These are phyloP conservation scores for Nigrospora oryzae DNA, from an alignment of 2,329 filamentous ascomycete genomes.

Conservation along the genomic window DNA sequence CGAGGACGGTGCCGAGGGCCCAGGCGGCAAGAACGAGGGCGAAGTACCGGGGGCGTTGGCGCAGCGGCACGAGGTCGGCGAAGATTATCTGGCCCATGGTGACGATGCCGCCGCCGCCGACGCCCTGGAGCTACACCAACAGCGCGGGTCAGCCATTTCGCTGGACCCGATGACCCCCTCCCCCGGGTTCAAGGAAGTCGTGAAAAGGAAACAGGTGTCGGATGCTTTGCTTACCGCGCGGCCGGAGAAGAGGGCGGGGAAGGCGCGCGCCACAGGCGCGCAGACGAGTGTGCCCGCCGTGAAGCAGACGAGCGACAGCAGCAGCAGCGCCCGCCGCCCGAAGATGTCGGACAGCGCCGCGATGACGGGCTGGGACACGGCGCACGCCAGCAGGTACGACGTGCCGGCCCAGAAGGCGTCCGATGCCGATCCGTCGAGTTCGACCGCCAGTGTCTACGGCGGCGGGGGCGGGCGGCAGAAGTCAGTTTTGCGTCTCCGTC, in stretches of 20 bases:
- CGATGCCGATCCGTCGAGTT: constrained; percentile 23
- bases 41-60: constrained; percentile 9
- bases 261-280: constrained; percentile 2
- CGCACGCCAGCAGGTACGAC: constrained; percentile 33
- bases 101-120: constrained; percentile 8
- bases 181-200: too few relatives aligned
- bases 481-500: neutral
- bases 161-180: too few relatives aligned
- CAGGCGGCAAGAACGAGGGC: constrained; percentile 4
- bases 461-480: neutral
- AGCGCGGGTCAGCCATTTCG: too few relatives aligned
- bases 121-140: constrained; percentile 1
- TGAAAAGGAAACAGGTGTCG: too few relatives aligned
- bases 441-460: constrained; percentile 19
- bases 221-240: neutral
- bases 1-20: constrained; percentile 8
- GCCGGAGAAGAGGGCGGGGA: constrained; percentile 3
- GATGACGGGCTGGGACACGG: constrained; percentile 32
- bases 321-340: constrained; percentile 33
- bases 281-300: constrained; percentile 23
- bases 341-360: constrained; percentile 35
- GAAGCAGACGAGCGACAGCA: constrained; percentile 32
- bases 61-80: constrained; percentile 8
- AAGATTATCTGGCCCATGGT: constrained; percentile 6
- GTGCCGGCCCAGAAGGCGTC: constrained; percentile 40